These are phyloP conservation scores for Dactylellina parvicollis DNA, from an alignment of 2,329 filamentous ascomycete species.

Conservation along the genomic window DNA sequence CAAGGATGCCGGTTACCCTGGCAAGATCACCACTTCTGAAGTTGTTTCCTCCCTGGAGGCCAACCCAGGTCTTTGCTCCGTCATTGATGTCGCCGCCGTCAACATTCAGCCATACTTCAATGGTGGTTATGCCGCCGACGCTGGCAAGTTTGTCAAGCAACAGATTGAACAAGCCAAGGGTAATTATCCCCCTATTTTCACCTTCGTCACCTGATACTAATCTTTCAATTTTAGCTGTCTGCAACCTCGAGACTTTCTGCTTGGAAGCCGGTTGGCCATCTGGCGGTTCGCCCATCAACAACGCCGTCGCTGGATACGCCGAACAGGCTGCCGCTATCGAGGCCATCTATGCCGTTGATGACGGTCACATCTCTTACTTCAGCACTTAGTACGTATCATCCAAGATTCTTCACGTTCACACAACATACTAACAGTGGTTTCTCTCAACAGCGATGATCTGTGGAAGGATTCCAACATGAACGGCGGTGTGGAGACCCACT, in stretches of 20 bases:
- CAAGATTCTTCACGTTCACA: not conserved
- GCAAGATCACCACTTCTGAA: slow-evolving; percentile 84
- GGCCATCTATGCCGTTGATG: slow-evolving; percentile 73
- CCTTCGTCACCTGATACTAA: slow-evolving; percentile 22
- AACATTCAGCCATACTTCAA: slow-evolving; percentile 98
- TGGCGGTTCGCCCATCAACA: slow-evolving; percentile 74
- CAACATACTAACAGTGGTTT: slow-evolving; percentile 11
- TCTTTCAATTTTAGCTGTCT: slow-evolving; percentile 64
- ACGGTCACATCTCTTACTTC: slow-evolving; percentile 78
- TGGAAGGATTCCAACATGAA: slow-evolving; percentile 78
- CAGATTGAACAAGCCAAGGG: slow-evolving; percentile 77
- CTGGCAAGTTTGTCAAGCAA: slow-evolving; percentile 78
- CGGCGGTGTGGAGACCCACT: slow-evolving; percentile 81
- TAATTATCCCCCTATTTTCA: slow-evolving; percentile 53
- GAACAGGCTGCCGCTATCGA: slow-evolving; percentile 79
- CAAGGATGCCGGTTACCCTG: slow-evolving; percentile 73
- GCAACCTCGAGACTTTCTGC: slow-evolving; percentile 79
- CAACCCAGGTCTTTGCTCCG: slow-evolving; percentile 73
- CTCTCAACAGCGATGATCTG: slow-evolving; percentile 74
- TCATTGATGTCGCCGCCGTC: slow-evolving; percentile 80
- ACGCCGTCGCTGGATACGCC: slow-evolving; percentile 72
- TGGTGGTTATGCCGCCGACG: slow-evolving; percentile 70
- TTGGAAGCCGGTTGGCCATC: slow-evolving; percentile 92
- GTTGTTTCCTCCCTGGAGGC: slow-evolving; percentile 79
- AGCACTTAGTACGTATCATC: slow-evolving; percentile 61